Base-by-base conservation (phyloP, 1,284 basidiomycete species). In the Hemileccinum hortonii region DNA sequence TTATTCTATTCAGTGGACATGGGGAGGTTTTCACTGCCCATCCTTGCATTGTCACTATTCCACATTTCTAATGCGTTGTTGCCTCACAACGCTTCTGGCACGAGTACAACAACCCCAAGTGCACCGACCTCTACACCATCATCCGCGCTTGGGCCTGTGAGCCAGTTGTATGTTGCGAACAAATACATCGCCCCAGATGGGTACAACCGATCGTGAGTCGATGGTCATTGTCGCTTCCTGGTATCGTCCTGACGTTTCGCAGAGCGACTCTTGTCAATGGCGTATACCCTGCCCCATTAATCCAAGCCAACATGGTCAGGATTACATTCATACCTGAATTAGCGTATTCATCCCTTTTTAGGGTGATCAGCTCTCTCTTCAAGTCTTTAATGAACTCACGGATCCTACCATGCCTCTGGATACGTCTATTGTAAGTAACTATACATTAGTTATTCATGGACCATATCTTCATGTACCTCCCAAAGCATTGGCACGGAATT, bases 151-250 rank as follows among this genome's bases (percentile, higher is more conserved):
- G 64, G 64, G 16, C 49, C 69, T 11, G 47, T 48, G 12, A 44
- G 36, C 15, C 33, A 52, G 15, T 41, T 67, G 30, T 15, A 44
- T 12, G 50, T 75, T 14, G 58, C 35, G 12, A 71, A 75, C 47
- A 36, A 43, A 0, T 38, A 52, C 24, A 58, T 73, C 21, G 57
- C 66, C 2, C 71, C 73, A 6, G 73, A 74, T 60, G 73, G 73
- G 18, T 72, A 51, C 51, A 59, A 50, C 22, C 61, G 73, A 47
- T 65, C 65, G 59, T 73, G 53, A 54, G 61, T 63, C 10, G 16
- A 10, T 24, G 10, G 16, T 24, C 0, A 29, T 35, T 19, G 4
- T 43, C 11, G 4, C 7, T 15, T 52, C 18, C 36, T 24, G 4
- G 29, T 11, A 16, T 18, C 1, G 22, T 30, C 10, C 47, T 55